These are phyloP conservation scores for Camellia japonica DNA, from an alignment of 148 eudicot species.

Conservation along the genomic window DNA sequence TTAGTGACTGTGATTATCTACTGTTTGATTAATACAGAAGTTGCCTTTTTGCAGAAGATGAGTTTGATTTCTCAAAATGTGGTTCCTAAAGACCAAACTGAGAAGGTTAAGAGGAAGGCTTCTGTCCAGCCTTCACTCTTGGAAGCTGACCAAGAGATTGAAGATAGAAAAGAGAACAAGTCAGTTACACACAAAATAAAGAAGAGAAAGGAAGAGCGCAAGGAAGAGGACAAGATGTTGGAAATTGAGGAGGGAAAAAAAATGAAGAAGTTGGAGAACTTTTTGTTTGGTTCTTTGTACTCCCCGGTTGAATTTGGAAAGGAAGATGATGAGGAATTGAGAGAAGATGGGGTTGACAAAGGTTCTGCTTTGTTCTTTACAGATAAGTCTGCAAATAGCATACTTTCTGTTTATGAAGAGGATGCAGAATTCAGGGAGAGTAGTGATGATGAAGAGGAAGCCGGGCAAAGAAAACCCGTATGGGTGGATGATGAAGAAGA, in stretches of 20 bases:
- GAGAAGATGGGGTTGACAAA: constrained; percentile 28
- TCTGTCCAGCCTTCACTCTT: constrained; percentile 31
- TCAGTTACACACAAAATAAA: constrained; percentile 21
- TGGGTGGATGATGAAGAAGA: constrained; percentile 93
- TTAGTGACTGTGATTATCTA: too few species aligned
- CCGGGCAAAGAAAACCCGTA: constrained; percentile 59
- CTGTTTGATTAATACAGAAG: constrained; percentile 17
- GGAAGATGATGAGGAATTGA: constrained; percentile 36
- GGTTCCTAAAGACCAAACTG: constrained; percentile 30
- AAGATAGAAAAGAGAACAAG: constrained; percentile 22
- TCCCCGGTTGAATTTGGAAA: constrained; percentile 71
- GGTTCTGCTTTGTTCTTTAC: constrained; percentile 49
- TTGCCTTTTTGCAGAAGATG: constrained; percentile 21
- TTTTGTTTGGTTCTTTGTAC: constrained; percentile 68
- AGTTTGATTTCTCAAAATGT: constrained; percentile 79
- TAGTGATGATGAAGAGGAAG: constrained; percentile 30
- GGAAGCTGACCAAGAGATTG: constrained; percentile 27
- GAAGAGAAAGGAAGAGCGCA: constrained; percentile 56
- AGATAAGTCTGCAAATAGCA: constrained; percentile 50
- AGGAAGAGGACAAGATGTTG: constrained; percentile 30
- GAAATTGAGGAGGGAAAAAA: constrained; percentile 50
- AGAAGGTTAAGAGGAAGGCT: constrained; percentile 51
- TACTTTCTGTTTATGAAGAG: constrained; percentile 43
- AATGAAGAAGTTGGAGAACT: constrained; percentile 62
- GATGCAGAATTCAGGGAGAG: constrained; percentile 32